Evolutionary conservation across 331 rosid genomes (phyloP).

Genomic region (Saraca asoca): DNA sequence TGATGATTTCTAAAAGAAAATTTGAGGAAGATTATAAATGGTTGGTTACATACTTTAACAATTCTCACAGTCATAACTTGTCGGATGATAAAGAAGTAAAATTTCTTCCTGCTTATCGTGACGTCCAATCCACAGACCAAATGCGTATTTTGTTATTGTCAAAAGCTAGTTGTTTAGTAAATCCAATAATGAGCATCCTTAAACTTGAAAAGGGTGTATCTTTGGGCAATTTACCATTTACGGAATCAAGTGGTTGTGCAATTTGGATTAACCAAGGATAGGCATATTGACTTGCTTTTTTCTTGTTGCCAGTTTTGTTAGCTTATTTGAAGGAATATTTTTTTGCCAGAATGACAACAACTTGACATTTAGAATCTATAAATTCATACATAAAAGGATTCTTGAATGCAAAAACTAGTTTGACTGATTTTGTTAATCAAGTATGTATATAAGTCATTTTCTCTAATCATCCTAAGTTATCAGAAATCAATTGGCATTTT

Average conservation of each 20-base stretch:
- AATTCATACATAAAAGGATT: too few species aligned
- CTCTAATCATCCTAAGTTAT: too few species aligned
- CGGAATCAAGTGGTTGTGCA: neutral
- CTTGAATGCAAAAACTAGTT: too few species aligned
- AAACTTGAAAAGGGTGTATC: neutral
- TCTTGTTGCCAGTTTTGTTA: neutral
- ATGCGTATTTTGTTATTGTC: neutral
- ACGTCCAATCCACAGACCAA: neutral
- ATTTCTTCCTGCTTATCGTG: neutral
- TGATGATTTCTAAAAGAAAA: neutral
- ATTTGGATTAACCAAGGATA: neutral
- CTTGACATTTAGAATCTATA: too few species aligned
- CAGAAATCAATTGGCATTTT: too few species aligned
- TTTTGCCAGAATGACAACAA: too few species aligned
- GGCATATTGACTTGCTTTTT: neutral
- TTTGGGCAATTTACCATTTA: neutral
- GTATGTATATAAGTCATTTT: too few species aligned
- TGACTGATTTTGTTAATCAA: too few species aligned
- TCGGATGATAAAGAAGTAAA: neutral
- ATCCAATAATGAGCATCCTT: neutral
- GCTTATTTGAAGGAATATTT: too few species aligned
- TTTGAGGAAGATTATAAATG: neutral
- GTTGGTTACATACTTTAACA: neutral
- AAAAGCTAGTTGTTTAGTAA: neutral
- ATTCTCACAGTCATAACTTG: neutral